Conservation (phyloP, 2,329 filamentous ascomycete species). For the Talaromyces sp. region DNA sequence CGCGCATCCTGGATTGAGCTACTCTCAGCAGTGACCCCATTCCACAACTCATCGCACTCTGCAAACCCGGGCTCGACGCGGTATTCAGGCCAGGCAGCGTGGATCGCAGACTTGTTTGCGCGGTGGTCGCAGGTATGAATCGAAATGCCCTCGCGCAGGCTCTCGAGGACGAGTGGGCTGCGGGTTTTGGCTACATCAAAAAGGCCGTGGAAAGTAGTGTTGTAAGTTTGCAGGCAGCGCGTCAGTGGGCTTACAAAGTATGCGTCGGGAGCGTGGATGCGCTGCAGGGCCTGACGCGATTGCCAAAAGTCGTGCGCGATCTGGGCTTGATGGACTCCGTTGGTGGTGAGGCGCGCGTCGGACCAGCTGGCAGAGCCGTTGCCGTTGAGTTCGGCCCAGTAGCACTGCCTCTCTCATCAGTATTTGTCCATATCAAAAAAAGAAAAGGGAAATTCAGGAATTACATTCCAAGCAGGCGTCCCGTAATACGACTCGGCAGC, state of each 20-base stretch:
- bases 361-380: conserved; percentile 51
- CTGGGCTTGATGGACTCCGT: conserved; percentile 47
- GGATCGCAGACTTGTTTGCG: conserved; percentile 44
- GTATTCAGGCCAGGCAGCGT: conserved; percentile 43
- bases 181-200: conserved; percentile 19
- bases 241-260: conserved; percentile 54
- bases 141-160: conserved; percentile 53
- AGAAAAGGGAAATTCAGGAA: conserved; percentile 14
- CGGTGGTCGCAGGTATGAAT: conserved; percentile 58
- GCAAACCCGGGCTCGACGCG: conserved; percentile 48
- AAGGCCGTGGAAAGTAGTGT: conserved; percentile 47
- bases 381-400: conserved; percentile 54
- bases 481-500: conserved; percentile 54
- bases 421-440: background rate
- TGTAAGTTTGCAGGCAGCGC: conserved; percentile 53
- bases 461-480: conserved; percentile 55
- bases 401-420: conserved; percentile 35
- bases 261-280: conserved; percentile 48
- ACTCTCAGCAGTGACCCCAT: conserved; percentile 43
- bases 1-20: conserved; percentile 43
- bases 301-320: conserved; percentile 44
- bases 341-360: conserved; percentile 51
- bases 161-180: conserved; percentile 52
- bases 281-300: conserved; percentile 37
- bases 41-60: conserved; percentile 52